Evolutionary conservation across 805 yeast genomes (phyloP), one percentile per base, ranked within the genome.

Genomic region (Candida golubevii): DNA sequence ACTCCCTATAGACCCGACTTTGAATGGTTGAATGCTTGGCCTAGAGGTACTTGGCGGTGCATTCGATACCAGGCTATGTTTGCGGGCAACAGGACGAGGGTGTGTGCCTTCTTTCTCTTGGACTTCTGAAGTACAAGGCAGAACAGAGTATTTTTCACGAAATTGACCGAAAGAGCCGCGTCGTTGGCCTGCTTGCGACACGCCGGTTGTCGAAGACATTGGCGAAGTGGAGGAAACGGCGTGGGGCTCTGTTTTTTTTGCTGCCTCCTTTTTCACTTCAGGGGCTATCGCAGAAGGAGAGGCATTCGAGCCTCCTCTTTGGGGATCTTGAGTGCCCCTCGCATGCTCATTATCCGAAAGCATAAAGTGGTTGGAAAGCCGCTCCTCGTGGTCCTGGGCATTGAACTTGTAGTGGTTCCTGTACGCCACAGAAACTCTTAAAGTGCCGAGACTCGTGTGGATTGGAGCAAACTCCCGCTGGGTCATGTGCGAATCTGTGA

Each of bases 351-450:
- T 45, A 53, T 80, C 86, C 54, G 78, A 60, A 37, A 66, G 66
- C 27, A 73, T 60, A 55, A 83, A 80, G 48, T 80, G 83, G 36
- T 73, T 73, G 6, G 86, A 77, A 26, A 83, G 61, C 6, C 81
- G 62, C 45, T 79, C 80, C 55, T 86, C 93, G 35, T 78, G 78
- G 53, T 83, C 88, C 49, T 74, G 78, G 9, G 88, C 67, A 33
- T 75, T 67, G 63, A 91, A 91, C 38, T 78, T 75, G 49, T 80
- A 73, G 58, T 88, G 84, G 33, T 71, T 74, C 45, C 99, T 74
- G 57, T 85, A 91, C 1, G 95, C 83, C 1, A 88, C 93, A 0
- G 93, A 80, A 7, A 87, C 75, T 46, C 79, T 74, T 41, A 91
- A 63, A 1, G 83, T 69, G 0, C 99, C 99, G 37, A 79, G 70